Evolutionary conservation across 1,284 basidiomycete species (phyloP).

Genomic region (Pascua guehoae): DNA sequence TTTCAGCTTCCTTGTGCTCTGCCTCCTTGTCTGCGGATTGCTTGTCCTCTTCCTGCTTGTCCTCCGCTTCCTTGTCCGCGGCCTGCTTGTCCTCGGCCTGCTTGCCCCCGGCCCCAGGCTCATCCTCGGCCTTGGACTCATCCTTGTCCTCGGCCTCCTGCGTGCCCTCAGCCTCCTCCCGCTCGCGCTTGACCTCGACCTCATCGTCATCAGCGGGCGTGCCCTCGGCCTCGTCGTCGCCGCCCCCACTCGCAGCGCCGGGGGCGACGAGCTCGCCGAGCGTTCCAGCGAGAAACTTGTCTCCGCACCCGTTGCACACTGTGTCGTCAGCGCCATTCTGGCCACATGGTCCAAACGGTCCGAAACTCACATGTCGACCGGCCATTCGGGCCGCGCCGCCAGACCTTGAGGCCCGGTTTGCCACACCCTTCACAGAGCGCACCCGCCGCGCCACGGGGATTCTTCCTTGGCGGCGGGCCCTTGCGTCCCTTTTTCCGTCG

Average conservation of each 20-base stretch:
- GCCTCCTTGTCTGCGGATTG: neutral
- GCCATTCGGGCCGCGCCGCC: conserved; percentile 41
- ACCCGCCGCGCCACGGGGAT: conserved; percentile 17
- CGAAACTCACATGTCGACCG: conserved; percentile 37
- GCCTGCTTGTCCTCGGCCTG: neutral
- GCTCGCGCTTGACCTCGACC: conserved; percentile 3
- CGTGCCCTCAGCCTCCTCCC: neutral
- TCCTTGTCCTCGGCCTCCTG: conserved; percentile 1
- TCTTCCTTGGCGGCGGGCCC: conserved; percentile 15
- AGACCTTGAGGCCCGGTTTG: conserved; percentile 31
- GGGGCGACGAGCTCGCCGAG: conserved; percentile 36
- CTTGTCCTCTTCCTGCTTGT: neutral
- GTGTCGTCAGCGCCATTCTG: conserved; percentile 3
- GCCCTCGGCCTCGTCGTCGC: conserved; percentile 2
- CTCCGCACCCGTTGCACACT: conserved; percentile 45
- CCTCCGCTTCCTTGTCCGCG: neutral
- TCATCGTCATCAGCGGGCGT: neutral
- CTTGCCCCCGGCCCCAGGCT: neutral
- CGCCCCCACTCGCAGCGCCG: conserved; percentile 21
- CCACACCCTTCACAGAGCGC: conserved; percentile 42
- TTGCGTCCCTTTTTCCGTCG: neutral
- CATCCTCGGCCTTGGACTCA: neutral
- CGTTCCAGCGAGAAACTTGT: conserved; percentile 34
- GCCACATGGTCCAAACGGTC: neutral
- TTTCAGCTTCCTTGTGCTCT: neutral